phyloP scores from a whole-genome alignment of 2,329 filamentous ascomycete species.

The Stagonosporopsis chrysanthemi region DNA sequence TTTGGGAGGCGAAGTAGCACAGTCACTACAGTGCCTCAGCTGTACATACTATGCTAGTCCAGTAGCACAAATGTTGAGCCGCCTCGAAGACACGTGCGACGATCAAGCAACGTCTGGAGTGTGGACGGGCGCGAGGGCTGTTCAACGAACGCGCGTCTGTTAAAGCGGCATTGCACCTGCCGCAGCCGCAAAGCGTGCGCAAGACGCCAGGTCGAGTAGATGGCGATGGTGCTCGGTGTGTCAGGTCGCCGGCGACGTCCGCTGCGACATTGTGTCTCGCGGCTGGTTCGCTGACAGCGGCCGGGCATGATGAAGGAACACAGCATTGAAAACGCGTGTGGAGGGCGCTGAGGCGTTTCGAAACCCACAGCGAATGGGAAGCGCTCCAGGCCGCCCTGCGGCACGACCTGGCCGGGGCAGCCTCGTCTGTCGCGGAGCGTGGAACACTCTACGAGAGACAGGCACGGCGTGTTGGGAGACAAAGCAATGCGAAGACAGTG shows the following conservation, averaged over 20 bases:
- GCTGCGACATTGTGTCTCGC: no score
- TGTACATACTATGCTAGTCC: not conserved
- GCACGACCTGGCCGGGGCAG: slow-evolving; percentile 2
- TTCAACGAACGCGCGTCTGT: slow-evolving; percentile 5
- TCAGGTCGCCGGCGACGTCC: slow-evolving; percentile 1
- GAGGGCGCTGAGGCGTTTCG: slow-evolving; percentile 10
- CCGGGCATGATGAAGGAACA: slow-evolving; percentile 7
- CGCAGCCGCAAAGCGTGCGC: not conserved
- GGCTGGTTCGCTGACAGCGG: slow-evolving; percentile 4
- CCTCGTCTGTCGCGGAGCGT: slow-evolving; percentile 5
- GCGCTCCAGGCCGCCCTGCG: not conserved
- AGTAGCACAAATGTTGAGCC: not conserved
- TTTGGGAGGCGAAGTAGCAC: not conserved
- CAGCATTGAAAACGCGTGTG: slow-evolving; percentile 5
- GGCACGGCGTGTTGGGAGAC: slow-evolving; percentile 9
- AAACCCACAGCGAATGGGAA: slow-evolving; percentile 25
- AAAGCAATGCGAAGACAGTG: not conserved
- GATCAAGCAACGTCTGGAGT: not conserved
- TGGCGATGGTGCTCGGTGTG: not conserved
- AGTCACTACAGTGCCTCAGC: not conserved
- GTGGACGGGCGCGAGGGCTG: no score
- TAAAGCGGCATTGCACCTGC: not conserved
- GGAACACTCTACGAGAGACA: slow-evolving; percentile 15
- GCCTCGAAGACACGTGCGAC: not conserved
- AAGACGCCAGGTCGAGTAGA: not conserved